Conservation (phyloP, 2,329 filamentous ascomycete species). For the Coniochaeta prunicola region DNA sequence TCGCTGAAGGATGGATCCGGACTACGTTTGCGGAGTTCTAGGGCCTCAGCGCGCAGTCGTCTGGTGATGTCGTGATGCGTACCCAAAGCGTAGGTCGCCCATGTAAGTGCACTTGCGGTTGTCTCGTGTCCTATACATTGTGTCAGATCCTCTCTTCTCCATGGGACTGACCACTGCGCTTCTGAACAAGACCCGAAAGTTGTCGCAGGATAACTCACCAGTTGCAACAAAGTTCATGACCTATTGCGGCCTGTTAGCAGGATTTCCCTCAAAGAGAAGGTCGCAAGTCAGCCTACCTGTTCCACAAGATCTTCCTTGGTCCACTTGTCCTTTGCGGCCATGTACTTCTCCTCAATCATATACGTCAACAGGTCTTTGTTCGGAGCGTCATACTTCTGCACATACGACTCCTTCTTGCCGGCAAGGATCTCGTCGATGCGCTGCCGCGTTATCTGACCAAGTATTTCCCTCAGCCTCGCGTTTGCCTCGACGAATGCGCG, state of each 20-base stretch:
- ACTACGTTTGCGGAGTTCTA: conserved; percentile 7
- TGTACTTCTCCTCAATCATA: conserved; percentile 17
- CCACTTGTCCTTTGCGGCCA: conserved; percentile 4
- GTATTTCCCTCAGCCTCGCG: conserved; percentile 22
- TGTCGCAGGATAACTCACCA: conserved; percentile 6
- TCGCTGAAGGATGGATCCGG: conserved; percentile 16
- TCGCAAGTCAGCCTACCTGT: conserved; percentile 10
- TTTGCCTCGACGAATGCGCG: conserved; percentile 25
- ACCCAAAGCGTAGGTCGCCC: conserved; percentile 23
- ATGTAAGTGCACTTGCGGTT: conserved; percentile 22
- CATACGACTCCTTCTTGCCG: conserved; percentile 9
- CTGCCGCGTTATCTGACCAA: conserved; percentile 22
- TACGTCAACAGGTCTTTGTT: conserved; percentile 18
- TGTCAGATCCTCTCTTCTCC: not conserved
- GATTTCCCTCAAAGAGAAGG: conserved; percentile 7
- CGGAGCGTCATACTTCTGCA: conserved; percentile 12
- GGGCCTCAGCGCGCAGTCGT: conserved; percentile 23
- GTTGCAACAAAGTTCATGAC: conserved; percentile 16
- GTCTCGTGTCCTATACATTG: conserved; percentile 21
- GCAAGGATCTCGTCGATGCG: conserved; percentile 17
- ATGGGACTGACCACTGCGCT: too few species aligned
- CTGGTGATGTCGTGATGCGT: conserved; percentile 22
- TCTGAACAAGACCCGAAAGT: too few species aligned
- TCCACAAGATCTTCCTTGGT: conserved; percentile 17
- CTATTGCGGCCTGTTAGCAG: conserved; percentile 9